These are phyloP conservation scores for Fusarium sp. DNA, from an alignment of 2,329 filamentous ascomycete genomes.

Conservation along the genomic window DNA sequence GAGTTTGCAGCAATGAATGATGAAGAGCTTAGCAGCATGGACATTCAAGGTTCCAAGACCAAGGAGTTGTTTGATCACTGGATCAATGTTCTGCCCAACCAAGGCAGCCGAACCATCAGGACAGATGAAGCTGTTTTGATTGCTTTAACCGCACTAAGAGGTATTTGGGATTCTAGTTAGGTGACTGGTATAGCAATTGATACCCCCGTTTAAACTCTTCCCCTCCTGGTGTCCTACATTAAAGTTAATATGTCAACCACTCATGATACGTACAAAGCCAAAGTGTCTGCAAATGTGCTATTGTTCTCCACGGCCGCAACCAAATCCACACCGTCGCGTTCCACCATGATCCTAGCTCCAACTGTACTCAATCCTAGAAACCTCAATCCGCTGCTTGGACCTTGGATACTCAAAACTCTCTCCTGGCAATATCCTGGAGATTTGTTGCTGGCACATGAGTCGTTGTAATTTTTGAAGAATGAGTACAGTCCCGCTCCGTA, in stretches of 20 bases:
- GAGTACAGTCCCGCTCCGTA: slow-evolving; percentile 78
- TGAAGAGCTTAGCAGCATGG: slow-evolving; percentile 69
- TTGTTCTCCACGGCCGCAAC: slow-evolving; percentile 47
- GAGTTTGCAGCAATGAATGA: slow-evolving; percentile 81
- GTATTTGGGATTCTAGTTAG: slow-evolving; percentile 64
- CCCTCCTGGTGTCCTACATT: slow-evolving; percentile 9
- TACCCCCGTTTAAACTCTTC: slow-evolving; percentile 38
- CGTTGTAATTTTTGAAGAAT: slow-evolving; percentile 77
- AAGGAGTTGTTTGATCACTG: slow-evolving; percentile 85
- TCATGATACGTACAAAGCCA: slow-evolving; percentile 50
- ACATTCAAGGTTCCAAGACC: slow-evolving; percentile 74
- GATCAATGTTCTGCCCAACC: slow-evolving; percentile 85
- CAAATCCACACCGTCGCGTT: slow-evolving; percentile 44
- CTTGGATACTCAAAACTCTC: slow-evolving; percentile 56
- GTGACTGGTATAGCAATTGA: slow-evolving; percentile 41
- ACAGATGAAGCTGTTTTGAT: slow-evolving; percentile 89
- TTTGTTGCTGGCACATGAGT: slow-evolving; percentile 60
- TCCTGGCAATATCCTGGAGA: slow-evolving; percentile 64
- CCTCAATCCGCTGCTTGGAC: slow-evolving; percentile 36
- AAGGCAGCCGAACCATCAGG: slow-evolving; percentile 85
- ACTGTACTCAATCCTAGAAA: slow-evolving; percentile 52
- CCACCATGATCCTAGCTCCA: slow-evolving; percentile 49
- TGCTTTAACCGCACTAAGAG: slow-evolving; percentile 78
- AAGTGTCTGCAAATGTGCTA: slow-evolving; percentile 51
- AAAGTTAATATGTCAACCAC: slow-evolving; percentile 19